phyloP scores from a whole-genome alignment of 257 asterid species.

The Primulina tabacum region DNA sequence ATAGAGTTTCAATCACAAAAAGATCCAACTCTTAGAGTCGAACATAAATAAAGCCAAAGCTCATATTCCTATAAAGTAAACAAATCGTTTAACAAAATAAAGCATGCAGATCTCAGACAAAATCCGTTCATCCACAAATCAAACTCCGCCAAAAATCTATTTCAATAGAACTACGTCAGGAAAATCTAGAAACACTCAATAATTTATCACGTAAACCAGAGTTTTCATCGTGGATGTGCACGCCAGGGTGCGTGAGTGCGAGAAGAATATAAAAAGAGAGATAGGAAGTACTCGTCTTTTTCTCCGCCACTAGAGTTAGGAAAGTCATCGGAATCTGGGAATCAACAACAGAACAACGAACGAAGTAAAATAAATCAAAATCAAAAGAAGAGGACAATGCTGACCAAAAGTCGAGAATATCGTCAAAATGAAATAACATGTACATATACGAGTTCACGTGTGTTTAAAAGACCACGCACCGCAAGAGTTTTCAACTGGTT shows the following conservation, averaged over 20 bases:
- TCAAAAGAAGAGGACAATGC: constrained; percentile 31
- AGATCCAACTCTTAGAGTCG: constrained; percentile 22
- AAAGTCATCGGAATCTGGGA: constrained; percentile 77
- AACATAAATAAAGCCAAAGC: constrained; percentile 22
- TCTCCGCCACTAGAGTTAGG: constrained; percentile 52
- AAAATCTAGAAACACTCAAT: constrained; percentile 23
- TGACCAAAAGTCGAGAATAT: constrained; percentile 28
- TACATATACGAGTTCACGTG: constrained; percentile 25
- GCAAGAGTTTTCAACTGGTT: constrained; percentile 34
- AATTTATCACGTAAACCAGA: constrained; percentile 25
- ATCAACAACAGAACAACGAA: constrained; percentile 25
- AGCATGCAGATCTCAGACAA: constrained; percentile 43
- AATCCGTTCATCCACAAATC: constrained; percentile 29
- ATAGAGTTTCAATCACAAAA: constrained; percentile 9
- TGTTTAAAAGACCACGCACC: constrained; percentile 37
- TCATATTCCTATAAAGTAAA: constrained; percentile 22
- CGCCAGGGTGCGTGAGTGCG: constrained; percentile 19
- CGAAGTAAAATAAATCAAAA: constrained; percentile 18
- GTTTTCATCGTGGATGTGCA: constrained; percentile 26
- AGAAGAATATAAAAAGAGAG: constrained; percentile 14
- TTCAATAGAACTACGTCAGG: constrained; percentile 17
- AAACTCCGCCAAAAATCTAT: constrained; percentile 16
- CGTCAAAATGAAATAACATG: constrained; percentile 31
- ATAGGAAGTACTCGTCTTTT: constrained; percentile 59
- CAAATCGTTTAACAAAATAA: constrained; percentile 30